A percentile compares a stretch with the other conserved stretches of the same genome.
Evolutionary conservation across 352 stramenopile species (phyloP).

Genomic region (Phytophthora nicotianae): DNA sequence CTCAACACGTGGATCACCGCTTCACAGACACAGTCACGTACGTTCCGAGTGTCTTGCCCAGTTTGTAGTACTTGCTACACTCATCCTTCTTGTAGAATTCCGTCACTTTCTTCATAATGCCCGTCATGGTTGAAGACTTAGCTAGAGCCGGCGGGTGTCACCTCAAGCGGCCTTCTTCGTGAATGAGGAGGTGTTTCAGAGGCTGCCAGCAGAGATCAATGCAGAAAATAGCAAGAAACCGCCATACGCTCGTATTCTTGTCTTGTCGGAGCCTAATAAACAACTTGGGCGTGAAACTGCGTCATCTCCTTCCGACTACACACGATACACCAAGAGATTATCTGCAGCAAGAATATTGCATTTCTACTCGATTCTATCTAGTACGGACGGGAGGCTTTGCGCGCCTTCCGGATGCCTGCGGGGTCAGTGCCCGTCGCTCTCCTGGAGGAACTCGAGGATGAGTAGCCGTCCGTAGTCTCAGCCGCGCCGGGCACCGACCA

Average conservation of each 20-base stretch:
- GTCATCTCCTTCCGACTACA: background rate
- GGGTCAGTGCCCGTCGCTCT: slow-evolving; percentile 44
- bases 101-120: slow-evolving; percentile 86
- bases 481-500: slow-evolving; percentile 46
- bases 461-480: slow-evolving; percentile 7
- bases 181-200: slow-evolving; percentile 30
- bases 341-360: background rate
- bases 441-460: slow-evolving; percentile 17
- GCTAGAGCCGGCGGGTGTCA: slow-evolving; percentile 7
- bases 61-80: slow-evolving; percentile 90
- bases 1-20: background rate
- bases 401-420: slow-evolving; percentile 68
- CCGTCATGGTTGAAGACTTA: slow-evolving; percentile 48
- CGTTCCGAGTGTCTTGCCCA: slow-evolving; percentile 89
- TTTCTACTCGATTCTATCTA: slow-evolving; percentile 38
- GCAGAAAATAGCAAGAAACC: slow-evolving; percentile 14
- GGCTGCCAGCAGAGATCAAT: background rate
- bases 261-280: background rate
- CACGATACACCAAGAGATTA: background rate
- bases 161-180: slow-evolving; percentile 20
- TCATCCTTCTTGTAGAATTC: slow-evolving; percentile 91
- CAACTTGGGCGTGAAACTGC: background rate
- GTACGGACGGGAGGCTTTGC: slow-evolving; percentile 77
- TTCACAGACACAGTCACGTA: slow-evolving; percentile 44
- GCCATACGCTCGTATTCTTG: background rate